These are phyloP conservation scores for Volvox reticuliferus DNA, from an alignment of 139 green algal species.

Conservation along the genomic window DNA sequence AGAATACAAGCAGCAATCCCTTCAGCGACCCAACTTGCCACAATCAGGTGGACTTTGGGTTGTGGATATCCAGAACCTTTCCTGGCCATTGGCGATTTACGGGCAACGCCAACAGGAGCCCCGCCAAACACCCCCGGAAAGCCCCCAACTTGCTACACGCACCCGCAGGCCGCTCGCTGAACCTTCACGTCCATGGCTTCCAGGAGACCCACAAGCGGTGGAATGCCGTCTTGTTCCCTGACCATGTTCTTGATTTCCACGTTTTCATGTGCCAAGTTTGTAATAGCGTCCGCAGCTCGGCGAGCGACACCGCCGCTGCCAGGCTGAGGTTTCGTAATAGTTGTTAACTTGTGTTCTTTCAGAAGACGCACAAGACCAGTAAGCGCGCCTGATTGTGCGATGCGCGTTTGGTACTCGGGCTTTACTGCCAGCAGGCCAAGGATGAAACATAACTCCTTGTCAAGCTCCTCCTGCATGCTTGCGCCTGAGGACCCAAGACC, in stretches of 20 bases:
- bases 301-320: slow-evolving; percentile 72
- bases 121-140: no score
- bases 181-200: slow-evolving; percentile 91
- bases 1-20: no score
- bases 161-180: slow-evolving; percentile 77
- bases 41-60: no score
- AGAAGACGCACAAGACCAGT: slow-evolving; percentile 82
- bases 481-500: neutral
- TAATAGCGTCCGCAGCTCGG: slow-evolving; percentile 94
- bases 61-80: no score
- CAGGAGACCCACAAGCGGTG: slow-evolving; percentile 91
- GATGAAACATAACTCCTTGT: slow-evolving; percentile 94
- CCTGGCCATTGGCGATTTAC: no score
- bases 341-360: slow-evolving; percentile 57
- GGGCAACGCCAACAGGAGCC: no score
- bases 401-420: slow-evolving; percentile 86
- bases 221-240: slow-evolving; percentile 90
- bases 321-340: slow-evolving; percentile 54
- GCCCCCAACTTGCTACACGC: neutral
- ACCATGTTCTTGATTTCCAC: slow-evolving; percentile 91
- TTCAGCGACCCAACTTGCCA: no score
- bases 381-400: slow-evolving; percentile 80
- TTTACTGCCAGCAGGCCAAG: slow-evolving; percentile 94
- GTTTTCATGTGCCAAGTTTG: slow-evolving; percentile 98
- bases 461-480: slow-evolving; percentile 75